These are phyloP conservation scores for Xylaria grammica DNA, from an alignment of 495 filamentous ascomycete genomes.

Conservation along the genomic window DNA sequence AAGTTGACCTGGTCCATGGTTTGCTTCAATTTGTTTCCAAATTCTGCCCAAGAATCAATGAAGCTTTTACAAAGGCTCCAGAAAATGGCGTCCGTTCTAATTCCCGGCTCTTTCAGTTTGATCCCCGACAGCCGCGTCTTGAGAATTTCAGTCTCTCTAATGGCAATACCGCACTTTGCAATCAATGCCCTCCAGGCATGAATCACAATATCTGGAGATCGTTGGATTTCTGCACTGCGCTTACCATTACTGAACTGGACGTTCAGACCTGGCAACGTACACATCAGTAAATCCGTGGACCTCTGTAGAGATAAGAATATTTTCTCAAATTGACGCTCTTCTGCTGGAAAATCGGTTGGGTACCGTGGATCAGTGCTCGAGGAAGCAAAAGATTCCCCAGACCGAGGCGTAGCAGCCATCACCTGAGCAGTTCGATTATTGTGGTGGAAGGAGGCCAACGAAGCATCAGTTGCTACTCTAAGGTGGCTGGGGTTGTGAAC, in stretches of 20 bases:
- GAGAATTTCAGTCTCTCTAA: conserved; percentile 70
- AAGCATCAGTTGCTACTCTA: conserved; percentile 56
- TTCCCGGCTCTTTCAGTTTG: conserved; percentile 80
- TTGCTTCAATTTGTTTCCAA: conserved; percentile 73
- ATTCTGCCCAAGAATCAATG: conserved; percentile 74
- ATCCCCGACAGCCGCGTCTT: conserved; percentile 73
- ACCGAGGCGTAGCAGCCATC: conserved; percentile 70
- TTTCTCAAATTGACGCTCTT: conserved; percentile 78
- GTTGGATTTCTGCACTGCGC: conserved; percentile 47
- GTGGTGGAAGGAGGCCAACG: conserved; percentile 47
- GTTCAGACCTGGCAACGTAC: conserved; percentile 67
- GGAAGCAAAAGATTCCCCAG: conserved; percentile 76
- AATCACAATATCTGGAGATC: conserved; percentile 56
- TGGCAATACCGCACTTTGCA: conserved; percentile 65
- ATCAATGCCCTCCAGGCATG: conserved; percentile 73
- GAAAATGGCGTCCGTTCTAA: conserved; percentile 76
- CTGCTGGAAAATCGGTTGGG: conserved; percentile 66
- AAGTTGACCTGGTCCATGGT: conserved; percentile 64
- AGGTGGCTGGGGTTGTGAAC: conserved; percentile 64
- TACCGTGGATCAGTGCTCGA: conserved; percentile 54
- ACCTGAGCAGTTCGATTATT: conserved; percentile 53
- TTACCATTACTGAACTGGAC: conserved; percentile 62
- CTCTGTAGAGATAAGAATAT: conserved; percentile 75
- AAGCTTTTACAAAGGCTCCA: conserved; percentile 83
- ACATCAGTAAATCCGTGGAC: conserved; percentile 69